Conservation (phyloP, 371 early-diverging fungal species). For the Coemansia sp. region DNA sequence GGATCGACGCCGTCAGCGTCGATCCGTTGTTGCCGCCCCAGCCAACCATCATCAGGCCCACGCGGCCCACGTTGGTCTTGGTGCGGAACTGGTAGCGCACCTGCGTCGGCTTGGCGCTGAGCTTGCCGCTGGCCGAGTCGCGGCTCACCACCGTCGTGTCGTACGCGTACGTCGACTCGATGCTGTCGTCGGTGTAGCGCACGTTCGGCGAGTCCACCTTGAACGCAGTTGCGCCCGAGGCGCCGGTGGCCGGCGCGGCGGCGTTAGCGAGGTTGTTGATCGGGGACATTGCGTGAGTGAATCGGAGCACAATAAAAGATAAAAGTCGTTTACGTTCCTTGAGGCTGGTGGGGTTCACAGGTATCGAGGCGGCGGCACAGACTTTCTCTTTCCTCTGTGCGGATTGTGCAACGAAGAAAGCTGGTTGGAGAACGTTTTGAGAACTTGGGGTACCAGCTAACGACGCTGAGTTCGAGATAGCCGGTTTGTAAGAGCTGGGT, state of each 20-base stretch:
- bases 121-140: slow-evolving; percentile 61
- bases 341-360: slow-evolving; percentile 14
- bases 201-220: slow-evolving; percentile 86
- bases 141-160: slow-evolving; percentile 78
- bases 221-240: slow-evolving; percentile 59
- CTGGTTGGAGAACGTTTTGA: slow-evolving; percentile 75
- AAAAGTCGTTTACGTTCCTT: background rate
- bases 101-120: slow-evolving; percentile 81
- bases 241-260: slow-evolving; percentile 31
- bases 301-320: slow-evolving; percentile 23
- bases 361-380: slow-evolving; percentile 68
- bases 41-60: slow-evolving; percentile 96
- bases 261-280: slow-evolving; percentile 41
- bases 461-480: background rate
- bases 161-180: slow-evolving; percentile 84
- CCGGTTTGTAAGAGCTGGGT: background rate
- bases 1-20: slow-evolving; percentile 92
- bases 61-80: slow-evolving; percentile 63
- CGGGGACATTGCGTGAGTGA: slow-evolving; percentile 33
- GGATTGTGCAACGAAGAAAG: slow-evolving; percentile 85
- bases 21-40: slow-evolving; percentile 99
- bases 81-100: slow-evolving; percentile 87
- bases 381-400: slow-evolving; percentile 79
- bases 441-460: background rate
- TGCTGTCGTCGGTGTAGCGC: slow-evolving; percentile 77